Evolutionary conservation across 2,329 filamentous ascomycete species (phyloP), one percentile per base, ranked within the genome.

Genomic region (Pseudogymnoascus verrucosus): DNA sequence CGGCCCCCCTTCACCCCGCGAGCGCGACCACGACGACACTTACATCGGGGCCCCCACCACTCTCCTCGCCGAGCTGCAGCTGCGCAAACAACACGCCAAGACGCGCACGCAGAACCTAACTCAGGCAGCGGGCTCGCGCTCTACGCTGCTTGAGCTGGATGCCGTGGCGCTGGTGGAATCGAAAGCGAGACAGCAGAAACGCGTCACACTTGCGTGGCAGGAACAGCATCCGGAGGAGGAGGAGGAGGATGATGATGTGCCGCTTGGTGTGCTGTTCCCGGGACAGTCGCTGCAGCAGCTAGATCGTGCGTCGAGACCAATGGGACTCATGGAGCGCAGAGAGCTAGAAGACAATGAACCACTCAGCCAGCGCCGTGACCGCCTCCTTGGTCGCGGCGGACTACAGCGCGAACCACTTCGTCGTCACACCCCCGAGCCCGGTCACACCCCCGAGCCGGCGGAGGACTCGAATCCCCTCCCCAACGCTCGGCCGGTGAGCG

Each of bases 301-400:
- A 64, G 82, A 84, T 76, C 71, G 87, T 67, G 82, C 86, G 75
- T 4, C 26, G 3, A 77, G 86, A 10, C 89, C 90, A 0, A 74
- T 91, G 4, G 90, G 90, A 4, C 75, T 95, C 63, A 87, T 95
- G 79, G 89, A 96, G 72, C 86, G 85, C 69, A 86, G 91, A 57
- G 89, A 96, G 65, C 78, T 95, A 68, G 95, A 99, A 73, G 95
- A 99, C 71, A 95, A 92, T 63, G 95, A 98, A 73, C 93, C 95
- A 0, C 69, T 75, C 2, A 72, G 70, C 60, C 64, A 66, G 23
- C 69, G 73, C 61, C 65, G 72, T 65, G 70, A 73, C 34, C 64
- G 73, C 51, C 62, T 74, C 3, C 67, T 68, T 34, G 72, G 72
- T 12, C 19, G 21, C 1, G 42, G 42, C 1, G 42, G 19, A 14